A percentile compares a stretch with the other conserved stretches of the same genome.
Evolutionary conservation across 257 asterid species (phyloP).

Genomic region (Solanum dulcamara): DNA sequence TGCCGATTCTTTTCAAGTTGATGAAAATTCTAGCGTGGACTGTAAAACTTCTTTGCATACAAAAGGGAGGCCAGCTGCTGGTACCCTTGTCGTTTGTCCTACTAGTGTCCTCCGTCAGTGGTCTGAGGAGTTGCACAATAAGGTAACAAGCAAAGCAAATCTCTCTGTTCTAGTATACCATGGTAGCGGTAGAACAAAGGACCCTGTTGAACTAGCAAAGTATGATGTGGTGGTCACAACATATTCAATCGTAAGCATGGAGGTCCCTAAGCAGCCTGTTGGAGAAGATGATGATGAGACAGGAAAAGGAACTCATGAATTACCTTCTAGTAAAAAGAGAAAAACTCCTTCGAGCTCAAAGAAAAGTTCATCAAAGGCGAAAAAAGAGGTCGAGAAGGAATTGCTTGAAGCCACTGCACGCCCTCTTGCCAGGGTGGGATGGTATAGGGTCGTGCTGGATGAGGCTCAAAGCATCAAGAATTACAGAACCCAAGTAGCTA

Average conservation of each 20-base stretch:
- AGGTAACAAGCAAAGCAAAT: constrained; percentile 70
- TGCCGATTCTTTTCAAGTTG: constrained; percentile 20
- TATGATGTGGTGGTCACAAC: constrained; percentile 94
- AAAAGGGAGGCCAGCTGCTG: constrained; percentile 80
- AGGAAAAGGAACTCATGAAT: constrained; percentile 19
- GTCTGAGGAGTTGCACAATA: constrained; percentile 83
- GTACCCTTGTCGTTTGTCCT: constrained; percentile 95
- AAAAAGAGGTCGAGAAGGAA: constrained; percentile 50
- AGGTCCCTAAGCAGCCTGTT: constrained; percentile 96
- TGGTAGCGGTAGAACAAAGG: constrained; percentile 87
- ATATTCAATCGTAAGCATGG: constrained; percentile 95
- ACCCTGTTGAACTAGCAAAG: constrained; percentile 74
- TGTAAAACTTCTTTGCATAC: constrained; percentile 23
- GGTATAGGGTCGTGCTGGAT: constrained; percentile 96
- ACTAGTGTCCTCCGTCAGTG: constrained; percentile 98
- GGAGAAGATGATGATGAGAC: constrained; percentile 56
- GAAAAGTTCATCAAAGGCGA: constrained; percentile 45
- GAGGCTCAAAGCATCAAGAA: constrained; percentile 99
- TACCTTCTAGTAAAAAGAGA: constrained; percentile 50
- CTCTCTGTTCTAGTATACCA: constrained; percentile 82
- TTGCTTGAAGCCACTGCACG: constrained; percentile 45
- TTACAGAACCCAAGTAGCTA: constrained; percentile 84
- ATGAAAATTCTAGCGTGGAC: constrained; percentile 13
- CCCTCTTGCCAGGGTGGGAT: constrained; percentile 93
- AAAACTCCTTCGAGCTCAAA: constrained; percentile 33